phyloP scores from a whole-genome alignment of 495 filamentous ascomycete genomes.

The Penicillium argentinense region DNA sequence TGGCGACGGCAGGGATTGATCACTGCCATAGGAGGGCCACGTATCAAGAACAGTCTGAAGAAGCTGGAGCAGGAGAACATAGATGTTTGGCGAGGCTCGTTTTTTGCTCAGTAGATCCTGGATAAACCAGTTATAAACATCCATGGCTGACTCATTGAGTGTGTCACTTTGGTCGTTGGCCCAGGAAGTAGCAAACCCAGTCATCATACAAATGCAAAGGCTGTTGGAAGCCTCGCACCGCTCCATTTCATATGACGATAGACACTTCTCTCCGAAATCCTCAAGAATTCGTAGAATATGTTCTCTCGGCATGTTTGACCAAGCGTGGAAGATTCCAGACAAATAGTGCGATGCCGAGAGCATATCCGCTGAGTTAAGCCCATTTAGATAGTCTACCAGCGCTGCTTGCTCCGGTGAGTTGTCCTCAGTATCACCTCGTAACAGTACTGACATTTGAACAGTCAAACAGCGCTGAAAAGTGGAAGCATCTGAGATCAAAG shows the following conservation, averaged over 20 bases:
- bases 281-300: conserved; percentile 48
- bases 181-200: conserved; percentile 65
- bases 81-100: conserved; percentile 65
- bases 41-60: conserved; percentile 65
- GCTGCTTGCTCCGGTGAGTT: conserved; percentile 33
- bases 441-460: conserved; percentile 35
- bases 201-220: conserved; percentile 69
- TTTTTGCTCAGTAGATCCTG: conserved; percentile 59
- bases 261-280: conserved; percentile 56
- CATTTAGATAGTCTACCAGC: conserved; percentile 59
- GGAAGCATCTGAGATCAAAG: conserved; percentile 27
- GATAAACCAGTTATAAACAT: conserved; percentile 81
- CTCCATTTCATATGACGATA: conserved; percentile 63
- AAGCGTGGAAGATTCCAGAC: conserved; percentile 42
- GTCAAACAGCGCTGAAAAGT: conserved; percentile 42
- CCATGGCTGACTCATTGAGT: conserved; percentile 61
- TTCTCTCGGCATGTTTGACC: conserved; percentile 29
- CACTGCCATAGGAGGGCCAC: conserved; percentile 60
- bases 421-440: conserved; percentile 28
- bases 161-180: conserved; percentile 48
- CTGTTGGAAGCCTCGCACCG: conserved; percentile 75
- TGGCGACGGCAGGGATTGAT: conserved; percentile 59
- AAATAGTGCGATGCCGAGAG: conserved; percentile 53
- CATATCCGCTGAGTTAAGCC: conserved; percentile 59
- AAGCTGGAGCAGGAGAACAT: conserved; percentile 63